phyloP scores from a whole-genome alignment of 2,329 filamentous ascomycete genomes.

The Cladosporium sp. region DNA sequence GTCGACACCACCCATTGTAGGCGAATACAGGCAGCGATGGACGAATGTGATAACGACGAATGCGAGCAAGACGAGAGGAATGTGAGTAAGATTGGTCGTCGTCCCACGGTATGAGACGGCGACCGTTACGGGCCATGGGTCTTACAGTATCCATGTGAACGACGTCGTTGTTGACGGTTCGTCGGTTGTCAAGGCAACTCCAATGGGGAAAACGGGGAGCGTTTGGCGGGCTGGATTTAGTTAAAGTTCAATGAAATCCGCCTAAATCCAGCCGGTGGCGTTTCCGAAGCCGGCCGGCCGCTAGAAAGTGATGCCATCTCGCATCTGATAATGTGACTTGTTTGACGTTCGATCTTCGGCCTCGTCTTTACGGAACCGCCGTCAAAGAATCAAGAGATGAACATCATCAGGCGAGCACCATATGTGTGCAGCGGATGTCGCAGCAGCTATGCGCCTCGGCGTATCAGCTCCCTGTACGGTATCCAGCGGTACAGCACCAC shows the following conservation, averaged over 20 bases:
- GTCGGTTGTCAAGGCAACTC: background rate
- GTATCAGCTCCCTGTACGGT: background rate
- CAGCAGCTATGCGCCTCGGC: background rate
- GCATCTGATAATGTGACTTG: constrained; percentile 11
- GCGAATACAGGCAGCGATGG: constrained; percentile 7
- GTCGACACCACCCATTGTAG: constrained; percentile 21
- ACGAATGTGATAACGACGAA: background rate
- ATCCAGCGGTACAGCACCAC: constrained; percentile 22
- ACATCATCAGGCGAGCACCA: background rate
- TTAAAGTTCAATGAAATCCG: constrained; percentile 3
- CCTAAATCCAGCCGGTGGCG: constrained; percentile 3
- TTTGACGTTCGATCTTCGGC: background rate
- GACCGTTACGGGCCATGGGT: background rate
- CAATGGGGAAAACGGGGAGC: constrained; percentile 2
- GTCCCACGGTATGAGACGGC: no score
- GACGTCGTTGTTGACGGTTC: background rate
- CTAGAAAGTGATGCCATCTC: background rate
- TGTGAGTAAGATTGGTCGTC: background rate
- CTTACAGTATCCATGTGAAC: background rate
- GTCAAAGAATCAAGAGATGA: background rate
- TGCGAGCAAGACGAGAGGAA: constrained; percentile 1
- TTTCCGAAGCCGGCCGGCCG: constrained; percentile 6
- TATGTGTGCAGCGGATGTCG: constrained; percentile 4
- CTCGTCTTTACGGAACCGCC: background rate
- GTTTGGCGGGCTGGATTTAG: background rate